Base-by-base conservation (phyloP, 495 filamentous ascomycete genomes). In the Hyphodiscus hymeniophilus region DNA sequence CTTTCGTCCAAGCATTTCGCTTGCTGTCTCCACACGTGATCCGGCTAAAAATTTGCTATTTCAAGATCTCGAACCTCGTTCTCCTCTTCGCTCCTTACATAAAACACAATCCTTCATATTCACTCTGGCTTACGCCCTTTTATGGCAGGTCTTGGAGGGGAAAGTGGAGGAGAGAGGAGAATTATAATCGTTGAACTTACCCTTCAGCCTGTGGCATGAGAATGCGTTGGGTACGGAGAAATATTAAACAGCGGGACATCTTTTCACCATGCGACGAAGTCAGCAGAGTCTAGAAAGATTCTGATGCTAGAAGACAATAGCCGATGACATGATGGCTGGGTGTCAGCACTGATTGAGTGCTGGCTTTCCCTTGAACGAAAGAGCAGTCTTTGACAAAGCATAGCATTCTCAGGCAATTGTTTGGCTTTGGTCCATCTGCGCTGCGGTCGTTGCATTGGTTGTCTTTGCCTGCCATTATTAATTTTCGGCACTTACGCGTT, bases 91-190 rank as follows among this genome's bases (percentile, higher is more conserved):
- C 60, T 66, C 66, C 70, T 66, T 63, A 79, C 70, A 76, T 66
- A 81, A 79, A 77, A 74, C 63, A 68, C 62, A 57, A 77, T 80
- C 84, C 81, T 84, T 75, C 80, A 73, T 77, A 88, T 88, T 85
- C 82, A 87, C 82, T 88, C 84, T 79, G 78, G 73, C 72, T 78
- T 76, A 63, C 61, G 67, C 70, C 68, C 45, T 57, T 52, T 66
- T 60, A 74, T 76, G 76, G 65, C 70, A 72, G 61, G 54, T 71
- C 66, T 71, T 77, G 77, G 83, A 85, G 79, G 81, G 82, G 81
- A 85, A 85, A 85, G 55, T 72, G 80, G 74, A 80, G 78, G 83
- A 78, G 62, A 85, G 79, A 86, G 51, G 38, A 60, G 42, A 50
- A 52, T 48, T 42, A 41, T 44, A 65, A 60, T 53, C 47, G 58